These are phyloP conservation scores for Boletus nobilissimus DNA, from an alignment of 1,284 basidiomycete species.

Conservation along the genomic window DNA sequence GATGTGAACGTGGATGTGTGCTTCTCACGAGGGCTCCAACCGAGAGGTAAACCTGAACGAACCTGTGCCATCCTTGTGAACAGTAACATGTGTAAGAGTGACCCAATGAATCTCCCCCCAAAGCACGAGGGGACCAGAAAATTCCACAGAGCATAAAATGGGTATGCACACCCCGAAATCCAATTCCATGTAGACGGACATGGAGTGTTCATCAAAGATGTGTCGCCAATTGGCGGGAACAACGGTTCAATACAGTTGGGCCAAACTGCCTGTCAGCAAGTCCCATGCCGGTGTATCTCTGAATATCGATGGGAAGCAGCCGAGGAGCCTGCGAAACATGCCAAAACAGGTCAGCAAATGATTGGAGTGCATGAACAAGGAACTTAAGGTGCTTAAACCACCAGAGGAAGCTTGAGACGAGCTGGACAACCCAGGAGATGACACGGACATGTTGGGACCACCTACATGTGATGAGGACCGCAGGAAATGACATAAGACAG, in stretches of 20 bases:
- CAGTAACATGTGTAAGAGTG: constrained; percentile 55
- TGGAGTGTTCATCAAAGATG: constrained; percentile 67
- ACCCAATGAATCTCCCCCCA: constrained; percentile 44
- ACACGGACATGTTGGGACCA: too few species aligned
- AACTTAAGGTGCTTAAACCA: too few species aligned
- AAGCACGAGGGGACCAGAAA: constrained; percentile 66
- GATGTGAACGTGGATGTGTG: constrained; percentile 59
- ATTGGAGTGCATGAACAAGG: too few species aligned
- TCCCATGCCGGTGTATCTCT: constrained; percentile 57
- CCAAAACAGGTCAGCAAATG: too few species aligned
- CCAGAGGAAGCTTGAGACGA: too few species aligned
- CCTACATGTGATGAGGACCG: too few species aligned
- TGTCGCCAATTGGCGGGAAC: constrained; percentile 62
- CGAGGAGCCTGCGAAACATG: too few species aligned
- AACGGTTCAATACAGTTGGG: constrained; percentile 58
- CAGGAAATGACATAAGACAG: too few species aligned
- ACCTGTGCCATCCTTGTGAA: constrained; percentile 52
- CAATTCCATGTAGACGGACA: constrained; percentile 63
- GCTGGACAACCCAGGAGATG: too few species aligned
- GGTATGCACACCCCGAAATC: constrained; percentile 49
- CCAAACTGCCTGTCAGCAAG: constrained; percentile 57
- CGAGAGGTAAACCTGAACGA: constrained; percentile 60
- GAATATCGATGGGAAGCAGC: constrained; percentile 61
- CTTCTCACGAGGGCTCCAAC: constrained; percentile 44
- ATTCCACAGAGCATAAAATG: constrained; percentile 57